Conservation (phyloP, 495 filamentous ascomycete genomes). For the Hypomontagnella monticulosa region DNA sequence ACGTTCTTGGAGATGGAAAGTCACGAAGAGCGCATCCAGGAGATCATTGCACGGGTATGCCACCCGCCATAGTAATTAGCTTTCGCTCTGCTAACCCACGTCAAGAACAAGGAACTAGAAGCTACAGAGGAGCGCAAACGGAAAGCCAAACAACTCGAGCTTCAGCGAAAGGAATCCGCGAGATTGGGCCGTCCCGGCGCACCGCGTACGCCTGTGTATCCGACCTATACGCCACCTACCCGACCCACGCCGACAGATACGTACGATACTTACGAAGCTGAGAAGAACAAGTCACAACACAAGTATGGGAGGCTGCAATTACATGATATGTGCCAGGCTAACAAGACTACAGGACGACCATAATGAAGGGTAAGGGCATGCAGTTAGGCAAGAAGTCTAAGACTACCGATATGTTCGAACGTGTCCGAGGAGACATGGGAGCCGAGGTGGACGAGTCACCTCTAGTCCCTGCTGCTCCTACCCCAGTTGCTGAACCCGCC, state of each 20-base stretch:
- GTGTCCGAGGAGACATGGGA: conserved; percentile 88
- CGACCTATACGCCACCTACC: conserved; percentile 85
- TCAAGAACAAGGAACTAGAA: conserved; percentile 96
- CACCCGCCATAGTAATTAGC: background rate
- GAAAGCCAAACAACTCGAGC: conserved; percentile 96
- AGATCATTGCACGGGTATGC: conserved; percentile 90
- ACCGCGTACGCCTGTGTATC: conserved; percentile 80
- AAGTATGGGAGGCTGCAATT: conserved; percentile 61
- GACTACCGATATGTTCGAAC: conserved; percentile 94
- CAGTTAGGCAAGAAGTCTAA: conserved; percentile 98
- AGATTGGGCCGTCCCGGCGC: conserved; percentile 61
- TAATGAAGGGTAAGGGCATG: conserved; percentile 94
- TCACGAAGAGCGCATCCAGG: conserved; percentile 97
- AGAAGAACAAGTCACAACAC: conserved; percentile 87
- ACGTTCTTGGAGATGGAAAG: conserved; percentile 99
- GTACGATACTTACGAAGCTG: conserved; percentile 92
- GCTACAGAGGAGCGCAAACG: conserved; percentile 96
- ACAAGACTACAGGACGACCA: conserved; percentile 56
- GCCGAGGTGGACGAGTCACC: conserved; percentile 80
- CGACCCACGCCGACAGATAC: conserved; percentile 78
- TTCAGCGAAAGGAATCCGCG: conserved; percentile 93
- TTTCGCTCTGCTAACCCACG: conserved; percentile 44
- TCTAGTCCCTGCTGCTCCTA: conserved; percentile 72
- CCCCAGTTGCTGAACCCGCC: conserved; percentile 65
- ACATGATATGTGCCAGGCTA: conserved; percentile 22